Base-by-base conservation (phyloP, 2,329 filamentous ascomycete genomes). In the Trichophyton schoenleinii region DNA sequence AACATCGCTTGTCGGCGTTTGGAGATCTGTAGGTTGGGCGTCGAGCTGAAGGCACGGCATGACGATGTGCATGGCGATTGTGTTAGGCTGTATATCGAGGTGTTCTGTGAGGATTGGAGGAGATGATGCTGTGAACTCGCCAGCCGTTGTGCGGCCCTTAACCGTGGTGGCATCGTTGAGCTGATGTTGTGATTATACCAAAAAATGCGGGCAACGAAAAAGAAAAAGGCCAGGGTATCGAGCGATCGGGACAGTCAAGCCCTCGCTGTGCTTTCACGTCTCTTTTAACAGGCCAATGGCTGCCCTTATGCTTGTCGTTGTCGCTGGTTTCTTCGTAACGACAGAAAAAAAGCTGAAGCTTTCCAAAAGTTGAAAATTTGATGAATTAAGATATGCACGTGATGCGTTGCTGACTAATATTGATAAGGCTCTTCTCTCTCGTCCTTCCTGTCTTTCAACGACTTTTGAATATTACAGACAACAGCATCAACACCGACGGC, bases 151-250 rank as follows among this genome's bases (percentile, higher is more conserved):
- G 69, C 70, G 66, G 65, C 71, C 62, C 72, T 69, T 70, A 76
- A 68, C 70, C 73, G 71, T 34, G 73, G 73, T 66, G 74, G 70
- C 74, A 76, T 76, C 61, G 66, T 69, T 69, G 65, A 52, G 22
- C 28, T 13, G 34, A 38, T 31, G 28, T 31, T 31, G 11, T 38
- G 11, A 38, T 38, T 38, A 38, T 61, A 61, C 46, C 13, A 34
- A 31, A n/a, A 53, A n/a, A 53, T 25, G 25, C n/a, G 20, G 25
- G 15, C 11, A 53, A 15, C n/a, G 6, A 18, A 4, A 25, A 25
- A 53, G 5, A 8, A 13, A 22, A 53, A 5, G 15, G 22, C 3
- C 5, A 31, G 52, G 41, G n/a, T 44, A 44, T 55, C 34, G 15
- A 18, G 46, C 46, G 22, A 28, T 5, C 11, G 13, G 11, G 22